Conservation (phyloP, 2,329 filamentous ascomycete species). For the Clonostachys rhizophaga region DNA sequence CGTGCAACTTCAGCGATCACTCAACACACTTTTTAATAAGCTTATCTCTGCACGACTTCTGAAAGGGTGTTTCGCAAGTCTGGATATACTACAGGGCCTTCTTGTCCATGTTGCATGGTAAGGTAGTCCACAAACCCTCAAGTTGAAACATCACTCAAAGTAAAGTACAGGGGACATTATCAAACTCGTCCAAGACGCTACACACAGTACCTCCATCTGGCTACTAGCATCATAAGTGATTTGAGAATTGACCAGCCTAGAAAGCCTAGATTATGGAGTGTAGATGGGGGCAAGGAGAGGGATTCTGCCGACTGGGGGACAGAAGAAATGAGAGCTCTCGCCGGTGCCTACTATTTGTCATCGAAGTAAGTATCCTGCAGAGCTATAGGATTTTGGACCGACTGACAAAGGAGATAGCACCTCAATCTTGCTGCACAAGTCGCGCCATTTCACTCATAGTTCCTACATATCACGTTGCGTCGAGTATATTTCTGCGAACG, state of each 20-base stretch:
- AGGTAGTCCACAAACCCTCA: constrained; percentile 3
- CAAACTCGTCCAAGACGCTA: constrained; percentile 17
- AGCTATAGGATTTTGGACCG: too few relatives aligned
- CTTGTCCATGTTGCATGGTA: constrained; percentile 23
- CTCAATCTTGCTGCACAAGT: constrained; percentile 21
- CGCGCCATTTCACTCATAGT: constrained; percentile 15
- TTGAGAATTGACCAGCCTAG: constrained; percentile 19
- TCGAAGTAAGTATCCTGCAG: constrained; percentile 13
- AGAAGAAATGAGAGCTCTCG: constrained; percentile 19
- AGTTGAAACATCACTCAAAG: not conserved
- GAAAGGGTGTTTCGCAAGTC: constrained; percentile 13
- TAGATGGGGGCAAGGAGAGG: constrained; percentile 11
- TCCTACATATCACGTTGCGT: constrained; percentile 15
- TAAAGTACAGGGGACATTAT: constrained; percentile 18
- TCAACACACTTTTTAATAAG: constrained; percentile 18
- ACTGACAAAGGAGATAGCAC: constrained; percentile 6
- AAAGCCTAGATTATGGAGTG: constrained; percentile 16
- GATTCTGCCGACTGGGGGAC: constrained; percentile 8
- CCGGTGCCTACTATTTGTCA: constrained; percentile 21
- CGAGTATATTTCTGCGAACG: not conserved
- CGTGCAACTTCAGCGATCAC: constrained; percentile 12
- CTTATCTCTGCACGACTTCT: constrained; percentile 13
- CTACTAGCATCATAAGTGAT: constrained; percentile 21
- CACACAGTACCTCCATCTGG: constrained; percentile 20
- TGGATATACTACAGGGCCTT: constrained; percentile 22